Percentiles rank a stretch among this genome's conserved stretches.
Evolutionary conservation across 2,329 filamentous ascomycete species (phyloP).

Genomic region (Pestalotiopsis sp.): DNA sequence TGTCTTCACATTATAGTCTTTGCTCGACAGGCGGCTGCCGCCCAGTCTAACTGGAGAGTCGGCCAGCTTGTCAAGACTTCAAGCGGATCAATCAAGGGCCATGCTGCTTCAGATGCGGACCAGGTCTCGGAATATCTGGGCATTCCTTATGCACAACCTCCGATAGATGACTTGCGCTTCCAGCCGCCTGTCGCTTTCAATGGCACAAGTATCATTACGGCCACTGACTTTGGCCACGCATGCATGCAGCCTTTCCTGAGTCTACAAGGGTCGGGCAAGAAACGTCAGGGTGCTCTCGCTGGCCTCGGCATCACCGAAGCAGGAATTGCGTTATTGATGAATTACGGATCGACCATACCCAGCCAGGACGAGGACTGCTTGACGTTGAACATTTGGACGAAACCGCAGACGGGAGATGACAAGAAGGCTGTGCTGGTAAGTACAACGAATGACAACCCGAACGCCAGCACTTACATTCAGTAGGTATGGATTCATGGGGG

Average conservation of each 20-base stretch:
- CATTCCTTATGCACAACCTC: constrained; percentile 23
- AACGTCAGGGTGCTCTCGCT: not conserved
- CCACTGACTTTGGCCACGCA: constrained; percentile 5
- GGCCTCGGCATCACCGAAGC: not conserved
- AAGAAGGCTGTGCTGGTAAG: constrained; percentile 9
- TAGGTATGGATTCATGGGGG: constrained; percentile 10
- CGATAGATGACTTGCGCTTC: constrained; percentile 19
- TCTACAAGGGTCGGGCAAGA: not conserved
- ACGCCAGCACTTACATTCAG: not conserved
- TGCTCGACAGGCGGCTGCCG: not conserved
- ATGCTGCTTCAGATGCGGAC: constrained; percentile 3
- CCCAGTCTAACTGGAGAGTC: not conserved
- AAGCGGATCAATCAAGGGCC: constrained; percentile 10
- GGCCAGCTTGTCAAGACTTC: constrained; percentile 9
- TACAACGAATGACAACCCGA: not conserved
- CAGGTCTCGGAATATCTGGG: constrained; percentile 16
- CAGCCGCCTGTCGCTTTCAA: constrained; percentile 13
- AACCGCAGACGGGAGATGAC: constrained; percentile 3
- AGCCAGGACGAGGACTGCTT: constrained; percentile 32
- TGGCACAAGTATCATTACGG: constrained; percentile 6
- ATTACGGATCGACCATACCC: constrained; percentile 14
- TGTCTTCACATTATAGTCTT: not conserved
- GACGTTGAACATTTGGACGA: constrained; percentile 41
- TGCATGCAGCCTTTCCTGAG: constrained; percentile 11
- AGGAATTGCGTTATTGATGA: not conserved